Percentiles rank a stretch among this genome's conserved stretches.
These are phyloP conservation scores for Pestalotiopsis sp. DNA, from an alignment of 2,329 filamentous ascomycete species.

Conservation along the genomic window DNA sequence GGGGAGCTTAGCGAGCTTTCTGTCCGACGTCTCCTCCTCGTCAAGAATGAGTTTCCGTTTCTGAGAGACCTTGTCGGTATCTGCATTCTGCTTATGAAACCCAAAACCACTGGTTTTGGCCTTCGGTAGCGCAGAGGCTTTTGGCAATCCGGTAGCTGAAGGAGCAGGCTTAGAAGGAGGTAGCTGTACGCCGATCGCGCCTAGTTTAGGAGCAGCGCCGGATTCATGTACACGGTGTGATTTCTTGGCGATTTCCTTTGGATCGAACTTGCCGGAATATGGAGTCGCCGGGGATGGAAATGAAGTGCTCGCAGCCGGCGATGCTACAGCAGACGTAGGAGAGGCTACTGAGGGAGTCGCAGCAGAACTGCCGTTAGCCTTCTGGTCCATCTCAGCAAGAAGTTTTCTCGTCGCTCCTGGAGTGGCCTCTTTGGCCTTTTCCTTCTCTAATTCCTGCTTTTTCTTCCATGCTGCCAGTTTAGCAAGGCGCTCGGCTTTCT, in stretches of 20 bases:
- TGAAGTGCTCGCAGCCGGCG: constrained; percentile 48
- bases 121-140: constrained; percentile 62
- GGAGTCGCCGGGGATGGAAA: constrained; percentile 54
- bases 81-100: constrained; percentile 68
- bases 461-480: constrained; percentile 92
- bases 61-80: constrained; percentile 65
- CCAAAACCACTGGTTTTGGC: constrained; percentile 84
- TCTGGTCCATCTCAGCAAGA: constrained; percentile 74
- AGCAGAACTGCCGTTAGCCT: constrained; percentile 50
- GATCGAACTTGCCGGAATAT: constrained; percentile 81
- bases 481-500: constrained; percentile 77
- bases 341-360: constrained; percentile 51
- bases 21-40: constrained; percentile 83
- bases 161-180: constrained; percentile 32
- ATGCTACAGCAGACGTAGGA: constrained; percentile 51
- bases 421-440: constrained; percentile 71
- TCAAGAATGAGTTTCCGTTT: constrained; percentile 83
- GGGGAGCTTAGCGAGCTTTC: constrained; percentile 90
- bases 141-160: constrained; percentile 21
- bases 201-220: constrained; percentile 54
- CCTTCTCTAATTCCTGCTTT: constrained; percentile 74
- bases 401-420: constrained; percentile 67
- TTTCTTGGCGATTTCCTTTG: constrained; percentile 84
- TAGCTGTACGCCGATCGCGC: constrained; percentile 43
- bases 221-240: constrained; percentile 61